Evolutionary conservation across 306 rosid species (phyloP), one percentile per base, ranked within the genome.

Genomic region (Cyamopsis tetragonoloba): DNA sequence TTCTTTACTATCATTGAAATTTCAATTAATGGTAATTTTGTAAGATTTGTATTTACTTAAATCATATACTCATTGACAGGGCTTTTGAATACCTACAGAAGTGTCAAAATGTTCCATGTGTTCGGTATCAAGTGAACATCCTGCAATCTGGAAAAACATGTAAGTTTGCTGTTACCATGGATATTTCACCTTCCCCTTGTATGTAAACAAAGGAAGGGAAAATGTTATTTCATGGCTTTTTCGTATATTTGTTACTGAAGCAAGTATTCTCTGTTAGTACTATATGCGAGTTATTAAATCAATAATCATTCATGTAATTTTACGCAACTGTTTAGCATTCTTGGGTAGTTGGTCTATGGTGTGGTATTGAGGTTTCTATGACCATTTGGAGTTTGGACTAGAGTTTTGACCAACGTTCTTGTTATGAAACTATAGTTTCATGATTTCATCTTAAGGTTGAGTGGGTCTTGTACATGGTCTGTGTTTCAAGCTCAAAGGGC

Each of bases 51-150:
- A 63, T 58, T 53, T 50, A 73, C 68, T 35, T 60, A 22, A 32
- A 37, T 64, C 23, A 34, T 48, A 70, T 73, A 28, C 56, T 78
- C 54, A 62, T 53, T 62, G 79, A 46, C 90, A 93, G 99, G 90
- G 99, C 99, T 70, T 79, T 80, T 58, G 97, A 89, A 80, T 93
- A 93, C 74, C 57, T 90, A 61, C 79, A 53, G 71, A 72, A 88
- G 77, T 75, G 86, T 77, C 79, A 69, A 76, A 69, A 83, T 64
- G 62, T 82, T 63, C 99, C 99, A 5, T 26, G 68, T 73, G 95
- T 93, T 80, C 66, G 87, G 73, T 90, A 93, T 86, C 83, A 88
- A 74, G 65, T 90, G 72, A 86, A 86, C 43, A 74, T 90, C 75
- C 73, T 64, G 61, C 97, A 82, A 79, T 78, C 76, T 46, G 97